phyloP scores from a whole-genome alignment of 108 stramenopile genomes.

The Nannochloropsis oceanica region DNA sequence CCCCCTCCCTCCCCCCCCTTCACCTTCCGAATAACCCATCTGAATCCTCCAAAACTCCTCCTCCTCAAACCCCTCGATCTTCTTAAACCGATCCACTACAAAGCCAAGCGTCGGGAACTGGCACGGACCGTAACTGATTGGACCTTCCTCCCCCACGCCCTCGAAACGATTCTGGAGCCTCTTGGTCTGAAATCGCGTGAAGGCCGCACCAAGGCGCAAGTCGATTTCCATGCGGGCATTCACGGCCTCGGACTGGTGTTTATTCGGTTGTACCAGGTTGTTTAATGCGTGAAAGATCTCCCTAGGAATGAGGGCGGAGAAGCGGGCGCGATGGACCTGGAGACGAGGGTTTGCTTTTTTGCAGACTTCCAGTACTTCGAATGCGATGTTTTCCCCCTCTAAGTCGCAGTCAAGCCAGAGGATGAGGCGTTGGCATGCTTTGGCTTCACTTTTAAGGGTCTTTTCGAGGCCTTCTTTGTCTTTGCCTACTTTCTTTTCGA shows the following conservation, averaged over 20 bases:
- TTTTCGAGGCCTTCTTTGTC: constrained; percentile 6
- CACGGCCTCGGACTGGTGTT: constrained; percentile 66
- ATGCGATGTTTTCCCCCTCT: constrained; percentile 94
- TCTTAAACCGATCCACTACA: constrained; percentile 77
- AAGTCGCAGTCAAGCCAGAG: constrained; percentile 98
- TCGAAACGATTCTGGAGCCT: constrained; percentile 77
- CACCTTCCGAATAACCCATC: constrained; percentile 21
- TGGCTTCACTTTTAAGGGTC: constrained; percentile 20
- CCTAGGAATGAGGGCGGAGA: constrained; percentile 77
- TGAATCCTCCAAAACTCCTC: constrained; percentile 75
- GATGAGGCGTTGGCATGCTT: constrained; percentile 50
- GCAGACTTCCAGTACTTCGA: constrained; percentile 68
- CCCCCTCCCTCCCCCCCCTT: neutral
- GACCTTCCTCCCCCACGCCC: constrained; percentile 57
- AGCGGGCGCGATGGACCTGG: constrained; percentile 73
- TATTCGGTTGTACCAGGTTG: constrained; percentile 63
- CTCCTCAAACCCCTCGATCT: constrained; percentile 79
- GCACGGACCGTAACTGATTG: constrained; percentile 88
- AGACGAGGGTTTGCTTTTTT: constrained; percentile 12
- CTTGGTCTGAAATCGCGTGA: constrained; percentile 83
- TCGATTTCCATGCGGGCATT: constrained; percentile 90
- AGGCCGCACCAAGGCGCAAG: constrained; percentile 83
- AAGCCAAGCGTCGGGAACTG: constrained; percentile 95
- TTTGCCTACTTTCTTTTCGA: constrained; percentile 16
- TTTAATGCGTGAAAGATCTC: constrained; percentile 75